Conservation (phyloP, 1,284 basidiomycete genomes). For the Omphalotus olearius region DNA sequence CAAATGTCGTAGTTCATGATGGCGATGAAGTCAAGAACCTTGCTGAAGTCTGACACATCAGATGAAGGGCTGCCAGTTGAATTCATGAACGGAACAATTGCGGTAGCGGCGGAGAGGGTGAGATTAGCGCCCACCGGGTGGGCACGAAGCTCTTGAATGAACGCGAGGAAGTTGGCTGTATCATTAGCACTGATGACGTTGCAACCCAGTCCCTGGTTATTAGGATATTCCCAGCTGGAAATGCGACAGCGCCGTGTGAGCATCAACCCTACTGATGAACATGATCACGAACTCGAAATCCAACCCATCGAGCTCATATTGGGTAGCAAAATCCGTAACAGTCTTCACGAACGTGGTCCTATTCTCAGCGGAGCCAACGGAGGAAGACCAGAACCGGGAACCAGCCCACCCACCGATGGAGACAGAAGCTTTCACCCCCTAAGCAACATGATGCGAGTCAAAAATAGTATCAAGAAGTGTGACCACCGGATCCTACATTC, state of each 20-base stretch:
- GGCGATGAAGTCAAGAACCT: conserved; percentile 60
- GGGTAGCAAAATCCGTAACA: conserved; percentile 50
- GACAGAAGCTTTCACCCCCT: conserved; percentile 65
- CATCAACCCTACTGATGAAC: neutral
- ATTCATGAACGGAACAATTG: conserved; percentile 56
- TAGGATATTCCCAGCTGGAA: conserved; percentile 69
- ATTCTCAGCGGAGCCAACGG: conserved; percentile 53
- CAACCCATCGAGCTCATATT: conserved; percentile 72
- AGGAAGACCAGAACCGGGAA: conserved; percentile 63
- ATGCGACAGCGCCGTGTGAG: neutral
- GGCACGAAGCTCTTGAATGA: conserved; percentile 60
- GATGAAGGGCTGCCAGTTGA: conserved; percentile 42
- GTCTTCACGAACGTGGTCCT: conserved; percentile 68
- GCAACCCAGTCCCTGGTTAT: conserved; percentile 36
- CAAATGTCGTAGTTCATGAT: conserved; percentile 71
- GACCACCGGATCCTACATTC: conserved; percentile 22
- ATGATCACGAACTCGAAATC: conserved; percentile 62
- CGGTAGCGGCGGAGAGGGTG: conserved; percentile 62
- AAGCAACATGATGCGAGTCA: conserved; percentile 2
- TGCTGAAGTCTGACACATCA: conserved; percentile 56
- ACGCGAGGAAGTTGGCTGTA: conserved; percentile 49
- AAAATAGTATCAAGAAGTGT: neutral
- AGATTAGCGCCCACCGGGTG: conserved; percentile 46
- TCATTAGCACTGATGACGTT: conserved; percentile 51
- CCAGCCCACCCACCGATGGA: conserved; percentile 87